Evolutionary conservation across 345 rosid genomes (phyloP).

Genomic region (Mallotus nudiflorus): DNA sequence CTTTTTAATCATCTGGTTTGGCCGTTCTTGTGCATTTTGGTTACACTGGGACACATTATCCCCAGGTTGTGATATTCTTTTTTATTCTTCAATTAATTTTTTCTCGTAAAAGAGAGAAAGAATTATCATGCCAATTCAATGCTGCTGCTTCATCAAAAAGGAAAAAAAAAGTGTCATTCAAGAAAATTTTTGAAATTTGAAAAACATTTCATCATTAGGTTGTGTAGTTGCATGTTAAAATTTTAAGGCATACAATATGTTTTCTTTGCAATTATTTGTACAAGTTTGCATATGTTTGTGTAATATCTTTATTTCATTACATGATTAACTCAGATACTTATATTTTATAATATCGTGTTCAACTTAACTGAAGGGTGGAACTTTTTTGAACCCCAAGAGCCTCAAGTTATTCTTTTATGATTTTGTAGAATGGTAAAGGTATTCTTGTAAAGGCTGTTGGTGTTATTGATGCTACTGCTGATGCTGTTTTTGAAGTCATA

Average conservation of each 20-base stretch:
- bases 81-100: background rate
- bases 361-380: background rate
- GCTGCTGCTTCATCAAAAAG: too few species aligned
- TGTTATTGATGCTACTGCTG: slow-evolving; percentile 83
- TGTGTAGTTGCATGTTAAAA: background rate
- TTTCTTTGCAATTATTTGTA: background rate
- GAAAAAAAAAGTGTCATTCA: background rate
- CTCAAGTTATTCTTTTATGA: background rate
- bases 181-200: background rate
- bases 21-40: background rate
- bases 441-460: slow-evolving; percentile 86
- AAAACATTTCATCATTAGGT: background rate
- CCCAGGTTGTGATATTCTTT: background rate
- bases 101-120: background rate
- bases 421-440: slow-evolving; percentile 66
- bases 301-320: background rate
- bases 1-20: too few species aligned
- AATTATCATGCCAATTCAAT: background rate
- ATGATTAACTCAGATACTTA: background rate
- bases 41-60: background rate
- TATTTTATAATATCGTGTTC: background rate
- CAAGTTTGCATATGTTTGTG: background rate
- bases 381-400: background rate
- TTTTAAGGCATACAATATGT: background rate
- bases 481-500: slow-evolving; percentile 81